Evolutionary conservation across 768 basidiomycete species (phyloP).

Genomic region (Psilocybe tampanensis): DNA sequence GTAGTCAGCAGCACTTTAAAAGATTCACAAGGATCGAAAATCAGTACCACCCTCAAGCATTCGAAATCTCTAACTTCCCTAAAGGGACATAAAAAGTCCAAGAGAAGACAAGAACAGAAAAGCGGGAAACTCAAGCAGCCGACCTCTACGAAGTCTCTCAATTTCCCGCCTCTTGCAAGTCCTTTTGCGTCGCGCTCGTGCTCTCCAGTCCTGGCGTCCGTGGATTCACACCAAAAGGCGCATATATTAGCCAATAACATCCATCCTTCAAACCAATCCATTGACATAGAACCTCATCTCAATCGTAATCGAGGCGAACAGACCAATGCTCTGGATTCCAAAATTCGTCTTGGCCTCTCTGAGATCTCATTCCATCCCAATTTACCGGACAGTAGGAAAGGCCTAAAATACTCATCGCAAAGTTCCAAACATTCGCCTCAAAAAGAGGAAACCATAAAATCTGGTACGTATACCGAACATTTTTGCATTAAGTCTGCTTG

Average conservation of each 20-base stretch:
- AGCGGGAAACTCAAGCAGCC: neutral
- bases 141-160: neutral
- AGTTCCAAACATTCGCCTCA: neutral
- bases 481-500: neutral
- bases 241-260: slow-evolving; percentile 11
- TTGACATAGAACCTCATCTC: neutral
- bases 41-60: slow-evolving; percentile 6
- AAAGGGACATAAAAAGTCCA: neutral
- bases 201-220: slow-evolving; percentile 17
- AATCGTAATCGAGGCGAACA: neutral
- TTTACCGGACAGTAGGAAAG: slow-evolving; percentile 2
- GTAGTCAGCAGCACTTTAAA: neutral
- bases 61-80: slow-evolving; percentile 12
- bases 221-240: neutral
- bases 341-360: slow-evolving; percentile 7
- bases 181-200: slow-evolving; percentile 28
- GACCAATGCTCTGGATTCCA: neutral
- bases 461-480: neutral
- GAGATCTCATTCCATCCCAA: slow-evolving; percentile 18
- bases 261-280: neutral
- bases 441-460: neutral
- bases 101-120: slow-evolving; percentile 1
- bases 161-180: slow-evolving; percentile 22
- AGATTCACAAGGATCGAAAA: neutral
- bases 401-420: neutral